A percentile compares a stretch with the other conserved stretches of the same genome.
Conservation (phyloP, 495 filamentous ascomycete genomes). For the Hyaloscypha variabilis region DNA sequence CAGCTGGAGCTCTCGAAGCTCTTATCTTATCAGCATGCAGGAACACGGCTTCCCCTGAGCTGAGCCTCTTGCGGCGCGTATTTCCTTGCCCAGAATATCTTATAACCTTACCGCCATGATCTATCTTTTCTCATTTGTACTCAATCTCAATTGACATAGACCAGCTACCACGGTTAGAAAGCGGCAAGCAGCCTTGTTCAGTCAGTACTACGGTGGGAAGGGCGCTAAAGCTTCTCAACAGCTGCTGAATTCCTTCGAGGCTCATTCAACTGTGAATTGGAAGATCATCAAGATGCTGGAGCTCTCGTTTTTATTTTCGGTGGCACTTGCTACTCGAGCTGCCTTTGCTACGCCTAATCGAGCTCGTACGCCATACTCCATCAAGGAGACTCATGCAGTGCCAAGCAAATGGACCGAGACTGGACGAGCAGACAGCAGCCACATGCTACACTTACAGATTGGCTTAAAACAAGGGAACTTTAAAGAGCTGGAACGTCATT, state of each 20-base stretch:
- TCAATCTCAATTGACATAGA: no score
- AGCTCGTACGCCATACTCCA: constrained; percentile 41
- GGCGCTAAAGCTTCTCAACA: no score
- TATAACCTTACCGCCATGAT: no score
- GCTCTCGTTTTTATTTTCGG: constrained; percentile 27
- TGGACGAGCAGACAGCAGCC: constrained; percentile 41
- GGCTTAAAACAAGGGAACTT: constrained; percentile 54
- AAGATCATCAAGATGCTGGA: neutral
- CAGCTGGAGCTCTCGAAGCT: neutral
- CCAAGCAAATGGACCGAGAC: constrained; percentile 49
- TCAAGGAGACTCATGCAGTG: constrained; percentile 54
- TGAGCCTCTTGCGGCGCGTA: no score
- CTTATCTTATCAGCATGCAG: neutral
- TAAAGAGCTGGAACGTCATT: constrained; percentile 48
- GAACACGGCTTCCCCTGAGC: no score
- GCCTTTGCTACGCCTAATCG: constrained; percentile 33
- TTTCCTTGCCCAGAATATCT: no score
- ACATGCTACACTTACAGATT: constrained; percentile 50
- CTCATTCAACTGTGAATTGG: neutral
- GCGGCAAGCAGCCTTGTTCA: no score
- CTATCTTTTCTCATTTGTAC: no score
- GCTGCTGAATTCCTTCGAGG: neutral
- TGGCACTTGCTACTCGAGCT: constrained; percentile 32
- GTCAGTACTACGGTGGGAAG: no score
- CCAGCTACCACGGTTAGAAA: no score